Evolutionary conservation across 306 rosid species (phyloP).

Genomic region (Trifolium repens): DNA sequence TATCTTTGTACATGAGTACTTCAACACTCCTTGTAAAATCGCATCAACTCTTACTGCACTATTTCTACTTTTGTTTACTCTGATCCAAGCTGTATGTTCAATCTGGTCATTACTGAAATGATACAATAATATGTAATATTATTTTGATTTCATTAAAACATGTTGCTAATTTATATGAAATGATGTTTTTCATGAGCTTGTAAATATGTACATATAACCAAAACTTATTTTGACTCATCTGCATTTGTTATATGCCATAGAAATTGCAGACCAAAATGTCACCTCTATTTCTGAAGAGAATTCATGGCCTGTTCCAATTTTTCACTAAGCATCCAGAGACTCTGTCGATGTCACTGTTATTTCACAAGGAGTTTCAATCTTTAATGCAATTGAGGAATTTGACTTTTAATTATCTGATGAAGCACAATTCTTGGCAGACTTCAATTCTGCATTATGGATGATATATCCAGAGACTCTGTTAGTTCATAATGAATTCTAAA

Average conservation of each 20-base stretch:
- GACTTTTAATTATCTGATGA: slow-evolving; percentile 35
- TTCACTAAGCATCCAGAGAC: no score
- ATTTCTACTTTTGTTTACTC: slow-evolving; percentile 36
- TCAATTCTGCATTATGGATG: slow-evolving; percentile 55
- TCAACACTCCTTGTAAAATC: slow-evolving; percentile 42
- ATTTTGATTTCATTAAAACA: no score
- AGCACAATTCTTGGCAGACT: slow-evolving; percentile 60
- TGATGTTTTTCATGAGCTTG: no score
- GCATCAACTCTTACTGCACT: slow-evolving; percentile 33
- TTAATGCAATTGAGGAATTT: slow-evolving; percentile 65
- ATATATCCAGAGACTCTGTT: slow-evolving; percentile 43
- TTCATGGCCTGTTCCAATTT: no score
- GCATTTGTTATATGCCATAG: neutral
- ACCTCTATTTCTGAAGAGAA: no score
- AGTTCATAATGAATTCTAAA: slow-evolving; percentile 30
- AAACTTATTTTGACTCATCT: no score
- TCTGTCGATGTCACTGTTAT: slow-evolving; percentile 41
- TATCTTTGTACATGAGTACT: slow-evolving; percentile 26
- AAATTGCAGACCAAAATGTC: slow-evolving; percentile 14
- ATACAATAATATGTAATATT: no score
- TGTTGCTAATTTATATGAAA: no score
- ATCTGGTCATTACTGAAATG: no score
- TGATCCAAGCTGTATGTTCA: slow-evolving; percentile 23
- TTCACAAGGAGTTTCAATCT: slow-evolving; percentile 77
- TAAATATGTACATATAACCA: no score